A percentile compares a stretch with the other conserved stretches of the same genome.
Conservation (phyloP, 2,329 filamentous ascomycete species). For the Ilyonectria mors-panacis region DNA sequence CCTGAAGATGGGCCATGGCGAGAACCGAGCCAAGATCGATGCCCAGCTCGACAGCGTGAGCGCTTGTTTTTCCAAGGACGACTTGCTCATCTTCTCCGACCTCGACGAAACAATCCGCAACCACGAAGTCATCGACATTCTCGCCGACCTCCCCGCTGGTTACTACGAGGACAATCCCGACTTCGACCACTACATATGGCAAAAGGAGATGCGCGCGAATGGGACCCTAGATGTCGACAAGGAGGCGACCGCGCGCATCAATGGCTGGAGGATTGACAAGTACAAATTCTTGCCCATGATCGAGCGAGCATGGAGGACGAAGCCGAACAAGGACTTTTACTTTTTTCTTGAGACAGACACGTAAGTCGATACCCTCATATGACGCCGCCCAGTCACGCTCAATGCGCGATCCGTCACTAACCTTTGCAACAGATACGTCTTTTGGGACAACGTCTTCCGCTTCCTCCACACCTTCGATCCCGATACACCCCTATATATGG, state of each 20-base stretch:
- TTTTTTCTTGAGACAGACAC: constrained; percentile 72
- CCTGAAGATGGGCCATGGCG: constrained; percentile 53
- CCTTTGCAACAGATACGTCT: constrained; percentile 43
- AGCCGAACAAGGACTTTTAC: constrained; percentile 67
- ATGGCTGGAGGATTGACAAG: constrained; percentile 68
- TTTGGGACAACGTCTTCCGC: constrained; percentile 62
- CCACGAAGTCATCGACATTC: constrained; percentile 61
- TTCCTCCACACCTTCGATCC: constrained; percentile 65
- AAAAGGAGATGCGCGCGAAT: constrained; percentile 54
- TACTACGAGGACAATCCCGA: constrained; percentile 56
- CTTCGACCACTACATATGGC: constrained; percentile 58
- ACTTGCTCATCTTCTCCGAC: constrained; percentile 67
- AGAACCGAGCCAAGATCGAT: constrained; percentile 46
- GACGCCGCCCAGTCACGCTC: not conserved
- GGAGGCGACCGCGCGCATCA: constrained; percentile 51
- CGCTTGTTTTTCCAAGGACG: constrained; percentile 60
- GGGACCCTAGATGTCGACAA: constrained; percentile 51
- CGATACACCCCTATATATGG: constrained; percentile 61
- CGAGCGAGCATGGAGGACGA: constrained; percentile 63
- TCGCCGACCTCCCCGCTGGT: constrained; percentile 60
- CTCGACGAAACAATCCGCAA: constrained; percentile 61
- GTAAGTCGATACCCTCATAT: constrained; percentile 48
- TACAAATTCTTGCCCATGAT: constrained; percentile 72
- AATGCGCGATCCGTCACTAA: constrained; percentile 16
- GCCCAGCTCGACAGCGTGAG: constrained; percentile 68